Base-by-base conservation (phyloP, 1,284 basidiomycete species). In the Vanrija sp. region DNA sequence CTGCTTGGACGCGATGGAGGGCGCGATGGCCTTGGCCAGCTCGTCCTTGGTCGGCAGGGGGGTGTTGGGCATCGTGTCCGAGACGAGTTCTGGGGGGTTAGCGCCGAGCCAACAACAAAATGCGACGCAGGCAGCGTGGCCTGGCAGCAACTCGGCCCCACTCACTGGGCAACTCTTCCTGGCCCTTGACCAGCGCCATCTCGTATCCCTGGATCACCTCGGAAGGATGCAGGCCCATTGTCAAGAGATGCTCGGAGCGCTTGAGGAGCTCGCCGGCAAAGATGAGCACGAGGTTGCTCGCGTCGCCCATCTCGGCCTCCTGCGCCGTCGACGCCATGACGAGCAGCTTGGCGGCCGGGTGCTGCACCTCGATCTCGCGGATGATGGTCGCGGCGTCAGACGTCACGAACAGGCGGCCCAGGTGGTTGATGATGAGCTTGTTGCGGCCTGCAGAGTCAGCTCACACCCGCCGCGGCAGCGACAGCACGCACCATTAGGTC, bases 341-440 rank as follows among this genome's bases (percentile, higher is more conserved):
- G 14, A 99, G 80, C 10, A 98, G 80, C 76, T 98, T 98, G 25
- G 93, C 96, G 6, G 95, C 95, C 0, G 96, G 96, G 75, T 98
- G 96, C 24, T 98, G 91, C 47, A 99, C 92, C 73, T 98, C 96
- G 73, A 98, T 86, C 78, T 99, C 96, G 61, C 89, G 84, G 71
- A 98, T 94, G 77, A 99, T 98, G 54, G 96, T 98, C 10, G 96
- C 96, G 8, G 96, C 95, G 83, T 99, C 96, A 46, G 91, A 96
- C 25, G 96, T 99, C 55, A 98, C 94, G 76, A 98, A 98, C 45
- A 98, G 81, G 70, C 86, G 84, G 53, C 93, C 93, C 42, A 99
- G 81, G 77, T 98, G 96, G 76, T 97, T 97, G 78, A 97, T 93
- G 68, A 97, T 79, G 57, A 97, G 85, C 76, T 96, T 97, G 78